phyloP scores from a whole-genome alignment of 345 rosid genomes.

The Brassica incana region DNA sequence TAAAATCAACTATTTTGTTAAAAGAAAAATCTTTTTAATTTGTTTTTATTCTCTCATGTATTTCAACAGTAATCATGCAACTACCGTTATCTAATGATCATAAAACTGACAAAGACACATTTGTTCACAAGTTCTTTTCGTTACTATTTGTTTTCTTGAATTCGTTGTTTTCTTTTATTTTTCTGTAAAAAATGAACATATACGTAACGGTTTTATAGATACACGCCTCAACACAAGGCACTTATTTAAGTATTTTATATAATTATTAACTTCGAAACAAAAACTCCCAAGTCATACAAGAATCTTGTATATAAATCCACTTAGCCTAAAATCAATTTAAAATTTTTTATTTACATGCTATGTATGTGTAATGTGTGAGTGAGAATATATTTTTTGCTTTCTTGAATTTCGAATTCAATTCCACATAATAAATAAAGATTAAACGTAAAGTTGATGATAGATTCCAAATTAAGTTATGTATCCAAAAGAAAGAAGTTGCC shows the following conservation, averaged over 20 bases:
- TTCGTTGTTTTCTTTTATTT: neutral
- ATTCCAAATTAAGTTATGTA: conserved; percentile 23
- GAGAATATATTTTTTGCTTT: conserved; percentile 23
- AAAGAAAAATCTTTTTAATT: neutral
- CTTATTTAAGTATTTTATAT: neutral
- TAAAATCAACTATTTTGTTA: too few species aligned
- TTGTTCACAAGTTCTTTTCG: conserved; percentile 19
- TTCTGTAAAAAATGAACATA: neutral
- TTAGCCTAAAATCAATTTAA: neutral
- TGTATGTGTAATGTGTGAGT: neutral
- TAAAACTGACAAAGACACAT: conserved; percentile 16
- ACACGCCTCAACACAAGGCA: neutral
- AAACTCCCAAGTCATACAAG: neutral
- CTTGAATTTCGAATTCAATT: conserved; percentile 15
- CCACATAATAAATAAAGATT: conserved; percentile 1
- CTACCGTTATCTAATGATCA: conserved; percentile 19
- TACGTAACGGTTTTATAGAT: neutral
- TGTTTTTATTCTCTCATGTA: neutral
- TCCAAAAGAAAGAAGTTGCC: conserved; percentile 1
- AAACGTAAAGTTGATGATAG: neutral
- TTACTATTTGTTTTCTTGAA: conserved; percentile 6
- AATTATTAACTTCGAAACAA: conserved; percentile 6
- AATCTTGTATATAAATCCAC: conserved; percentile 9
- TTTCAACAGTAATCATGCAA: conserved; percentile 9
- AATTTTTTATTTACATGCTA: neutral